Evolutionary conservation across 1,284 basidiomycete genomes (phyloP).

Genomic region (Wallemia ichthyophaga): DNA sequence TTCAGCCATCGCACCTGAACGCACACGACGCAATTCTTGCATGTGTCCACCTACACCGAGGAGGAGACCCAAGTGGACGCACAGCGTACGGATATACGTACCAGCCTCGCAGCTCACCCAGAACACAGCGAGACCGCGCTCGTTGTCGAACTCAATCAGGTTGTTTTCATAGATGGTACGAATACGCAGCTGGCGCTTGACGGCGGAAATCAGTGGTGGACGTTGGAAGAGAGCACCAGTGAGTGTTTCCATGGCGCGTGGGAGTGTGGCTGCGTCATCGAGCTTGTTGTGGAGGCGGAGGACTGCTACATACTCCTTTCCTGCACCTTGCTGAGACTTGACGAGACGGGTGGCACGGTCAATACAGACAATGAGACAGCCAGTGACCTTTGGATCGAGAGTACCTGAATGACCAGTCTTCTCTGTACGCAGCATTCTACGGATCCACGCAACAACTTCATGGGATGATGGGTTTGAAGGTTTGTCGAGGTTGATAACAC

Average conservation of each 20-base stretch:
- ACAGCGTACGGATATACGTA: constrained; percentile 92
- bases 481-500: constrained; percentile 97
- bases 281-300: constrained; percentile 65
- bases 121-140: constrained; percentile 86
- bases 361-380: constrained; percentile 94
- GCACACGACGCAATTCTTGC: constrained; percentile 87
- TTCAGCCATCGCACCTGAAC: constrained; percentile 85
- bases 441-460: constrained; percentile 96
- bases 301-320: constrained; percentile 97
- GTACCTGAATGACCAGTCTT: constrained; percentile 97
- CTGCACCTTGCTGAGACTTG: constrained; percentile 89
- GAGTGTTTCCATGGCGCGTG: constrained; percentile 78
- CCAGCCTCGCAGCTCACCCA: constrained; percentile 98
- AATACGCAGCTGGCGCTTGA: constrained; percentile 92
- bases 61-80: constrained; percentile 81
- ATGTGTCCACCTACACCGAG: constrained; percentile 96
- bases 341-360: constrained; percentile 98
- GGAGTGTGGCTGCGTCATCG: constrained; percentile 51
- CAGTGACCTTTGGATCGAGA: constrained; percentile 95
- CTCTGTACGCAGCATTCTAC: constrained; percentile 79
- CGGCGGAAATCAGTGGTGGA: constrained; percentile 91
- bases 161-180: constrained; percentile 94
- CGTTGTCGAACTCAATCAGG: constrained; percentile 88
- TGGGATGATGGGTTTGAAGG: constrained; percentile 99
- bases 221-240: constrained; percentile 97